phyloP scores from a whole-genome alignment of 2,329 filamentous ascomycete genomes.

The Corniculantispora saksenae region DNA sequence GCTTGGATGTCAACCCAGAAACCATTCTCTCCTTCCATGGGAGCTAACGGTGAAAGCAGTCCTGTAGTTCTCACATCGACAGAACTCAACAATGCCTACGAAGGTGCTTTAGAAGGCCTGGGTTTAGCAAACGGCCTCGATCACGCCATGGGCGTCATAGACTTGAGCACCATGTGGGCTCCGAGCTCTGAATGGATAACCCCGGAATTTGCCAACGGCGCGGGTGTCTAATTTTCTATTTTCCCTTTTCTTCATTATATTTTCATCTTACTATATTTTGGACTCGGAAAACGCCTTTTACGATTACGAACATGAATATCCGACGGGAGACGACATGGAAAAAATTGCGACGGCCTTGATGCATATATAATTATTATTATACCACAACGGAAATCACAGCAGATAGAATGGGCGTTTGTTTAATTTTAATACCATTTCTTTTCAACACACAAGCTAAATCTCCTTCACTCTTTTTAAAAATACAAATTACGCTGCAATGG shows the following conservation, averaged over 20 bases:
- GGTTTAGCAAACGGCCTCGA: slow-evolving; percentile 47
- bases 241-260: not conserved
- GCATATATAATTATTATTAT: not conserved
- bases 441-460: not conserved
- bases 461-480: not conserved
- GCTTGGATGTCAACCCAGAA: slow-evolving; percentile 17
- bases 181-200: slow-evolving; percentile 35
- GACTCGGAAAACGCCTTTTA: not conserved
- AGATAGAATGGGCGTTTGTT: not conserved
- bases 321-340: not conserved
- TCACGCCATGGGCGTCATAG: slow-evolving; percentile 42
- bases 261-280: not conserved
- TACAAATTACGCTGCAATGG: not conserved
- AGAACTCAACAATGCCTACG: slow-evolving; percentile 53
- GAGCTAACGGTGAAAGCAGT: not conserved
- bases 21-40: slow-evolving; percentile 22
- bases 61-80: not conserved
- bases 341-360: not conserved
- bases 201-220: slow-evolving; percentile 35
- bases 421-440: not conserved
- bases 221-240: slow-evolving; percentile 29
- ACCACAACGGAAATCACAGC: not conserved
- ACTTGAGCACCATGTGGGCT: slow-evolving; percentile 37
- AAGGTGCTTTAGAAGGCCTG: slow-evolving; percentile 49
- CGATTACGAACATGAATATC: not conserved